Evolutionary conservation across 108 stramenopile species (phyloP), one percentile per base, ranked within the genome.

Genomic region (Fragilaria radians): DNA sequence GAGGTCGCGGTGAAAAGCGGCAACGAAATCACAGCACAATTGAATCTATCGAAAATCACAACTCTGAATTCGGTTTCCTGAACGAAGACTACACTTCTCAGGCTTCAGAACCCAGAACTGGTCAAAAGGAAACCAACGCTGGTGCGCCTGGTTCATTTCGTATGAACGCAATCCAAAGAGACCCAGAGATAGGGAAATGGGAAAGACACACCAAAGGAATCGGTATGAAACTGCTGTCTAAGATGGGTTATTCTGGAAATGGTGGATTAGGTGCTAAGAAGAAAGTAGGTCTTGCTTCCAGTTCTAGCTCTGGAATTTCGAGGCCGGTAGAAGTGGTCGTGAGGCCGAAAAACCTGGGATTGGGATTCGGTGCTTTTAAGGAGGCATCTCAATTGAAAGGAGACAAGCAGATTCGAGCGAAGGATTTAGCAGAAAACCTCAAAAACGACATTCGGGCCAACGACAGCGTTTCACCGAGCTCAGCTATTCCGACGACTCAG

Each of bases 181-280:
- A 78, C 36, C 74, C 78, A 21, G 71, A 69, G 23, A 34, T 93
- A 0, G 94, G 81, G 14, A 89, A 73, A 31, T 96, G 95, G 95
- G 95, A 96, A 71, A 93, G 89, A 68, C 95, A 96, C 57, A 94
- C 92, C 45, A 96, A 96, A 58, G 95, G 95, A n/a, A 90, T 96
- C 59, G 95, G 95, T 4, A 80, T 78, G 76, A 96, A 93, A 67
- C 65, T 96, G 21, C 61, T 96, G 25, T 48, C 81, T 29, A 96
- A 94, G 73, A 90, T 96, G 87, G 95, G 95, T 42, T 96, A 92
- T 71, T 68, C 68, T 42, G 95, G 95, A 33, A 61, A 52, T 2
- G 91, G 91, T 46, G 91, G 92, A 19, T 57, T 96, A 28, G 92
- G 92, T 4, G 85, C 89, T 4, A 86, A 87, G 57, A 55, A 68